Evolutionary conservation across 441 rosid genomes (phyloP).

Genomic region (Metrosideros polymorpha): DNA sequence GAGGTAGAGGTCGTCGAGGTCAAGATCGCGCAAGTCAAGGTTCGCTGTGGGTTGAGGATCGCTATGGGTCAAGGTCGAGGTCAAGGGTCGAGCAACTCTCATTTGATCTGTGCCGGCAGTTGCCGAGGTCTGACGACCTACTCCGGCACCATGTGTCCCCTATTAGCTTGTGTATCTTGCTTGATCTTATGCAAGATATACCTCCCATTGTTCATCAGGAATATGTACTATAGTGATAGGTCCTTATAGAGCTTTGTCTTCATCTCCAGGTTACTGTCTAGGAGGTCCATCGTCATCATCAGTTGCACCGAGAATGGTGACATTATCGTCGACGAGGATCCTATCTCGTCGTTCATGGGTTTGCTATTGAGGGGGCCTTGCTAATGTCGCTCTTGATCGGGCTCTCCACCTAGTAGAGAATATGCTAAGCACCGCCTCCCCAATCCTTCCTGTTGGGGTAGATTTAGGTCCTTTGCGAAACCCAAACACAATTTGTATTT

Average conservation of each 20-base stretch:
- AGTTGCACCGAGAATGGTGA: constrained; percentile 37
- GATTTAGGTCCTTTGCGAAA: no score
- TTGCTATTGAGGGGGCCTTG: no score
- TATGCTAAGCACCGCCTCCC: neutral
- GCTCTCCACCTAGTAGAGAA: neutral
- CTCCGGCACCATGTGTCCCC: constrained; percentile 12
- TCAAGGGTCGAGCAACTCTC: no score
- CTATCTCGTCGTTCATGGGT: neutral
- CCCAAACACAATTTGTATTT: no score
- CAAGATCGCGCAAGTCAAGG: no score
- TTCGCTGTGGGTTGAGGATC: no score
- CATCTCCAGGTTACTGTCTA: constrained; percentile 43
- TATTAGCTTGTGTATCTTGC: constrained; percentile 9
- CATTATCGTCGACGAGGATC: neutral
- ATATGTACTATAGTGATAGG: constrained; percentile 22
- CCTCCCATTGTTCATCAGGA: constrained; percentile 19
- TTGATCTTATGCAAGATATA: constrained; percentile 13
- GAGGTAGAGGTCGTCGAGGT: no score
- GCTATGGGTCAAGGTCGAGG: no score
- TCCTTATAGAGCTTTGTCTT: constrained; percentile 49
- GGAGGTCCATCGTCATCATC: constrained; percentile 36
- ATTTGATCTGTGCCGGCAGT: no score
- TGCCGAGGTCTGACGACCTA: no score
- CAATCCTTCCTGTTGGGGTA: neutral
- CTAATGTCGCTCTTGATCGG: no score